Evolutionary conservation across 331 rosid species (phyloP), one percentile per base, ranked within the genome.

Genomic region (Spiraea crenata): DNA sequence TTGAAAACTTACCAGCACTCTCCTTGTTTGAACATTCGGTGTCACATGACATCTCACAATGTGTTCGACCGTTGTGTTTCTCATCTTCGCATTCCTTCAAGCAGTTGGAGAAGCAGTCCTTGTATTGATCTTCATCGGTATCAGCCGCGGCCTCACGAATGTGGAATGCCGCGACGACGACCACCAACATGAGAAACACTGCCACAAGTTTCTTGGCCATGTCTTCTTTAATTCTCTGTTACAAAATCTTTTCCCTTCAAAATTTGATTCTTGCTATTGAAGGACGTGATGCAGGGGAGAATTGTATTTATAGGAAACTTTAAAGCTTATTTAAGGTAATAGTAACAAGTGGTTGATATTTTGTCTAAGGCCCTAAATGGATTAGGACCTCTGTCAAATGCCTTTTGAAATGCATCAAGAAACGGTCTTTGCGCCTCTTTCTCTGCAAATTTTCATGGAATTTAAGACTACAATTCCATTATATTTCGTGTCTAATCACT

Each of bases 161-260:
- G 67, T 71, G 42, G 37, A 68, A 37, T 13, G 76, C 64, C 14
- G 64, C 74, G n/a, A 57, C 54, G 10, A 67, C 38, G 14, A 66
- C 68, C 34, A 67, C 54, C 44, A 56, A 39, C 68, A 57, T 47
- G 19, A 74, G 39, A 41, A 66, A 57, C 59, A 57, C 61, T 19
- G 73, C 68, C 2, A 57, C 17, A 14, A 74, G 17, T 60, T 74
- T 74, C 35, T 57, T 74, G 14, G 45, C 79, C 68, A 66, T 64
- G 31, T 25, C 7, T n/a, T 46, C 5, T 7, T 31, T 12, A 3
- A 7, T 50, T 45, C n/a, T n/a, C 16, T 55, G 19, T 9, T 47
- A 38, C 2, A 5, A n/a, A 9, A 11, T 11, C 31, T 9, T 16
- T 25, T 25, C 31, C 31, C 31, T 25, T 25, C 31, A 25, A 25